Conservation (phyloP, 2,329 filamentous ascomycete genomes). For the Thermothelomyces thermophilus region DNA sequence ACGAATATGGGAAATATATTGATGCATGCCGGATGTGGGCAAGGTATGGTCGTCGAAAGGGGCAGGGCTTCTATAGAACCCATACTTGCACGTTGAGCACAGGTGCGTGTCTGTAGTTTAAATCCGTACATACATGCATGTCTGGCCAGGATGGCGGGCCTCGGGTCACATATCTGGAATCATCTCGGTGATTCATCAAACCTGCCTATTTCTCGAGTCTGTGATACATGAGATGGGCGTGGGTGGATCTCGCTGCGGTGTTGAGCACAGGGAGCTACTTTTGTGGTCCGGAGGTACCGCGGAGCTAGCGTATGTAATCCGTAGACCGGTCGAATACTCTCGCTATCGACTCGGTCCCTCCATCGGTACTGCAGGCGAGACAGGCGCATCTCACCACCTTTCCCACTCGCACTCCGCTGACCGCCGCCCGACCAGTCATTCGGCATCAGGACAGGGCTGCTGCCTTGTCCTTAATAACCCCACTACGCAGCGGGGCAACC, state of each 20-base stretch:
- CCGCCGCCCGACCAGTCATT: neutral
- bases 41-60: no score
- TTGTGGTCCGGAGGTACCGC: neutral
- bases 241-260: neutral
- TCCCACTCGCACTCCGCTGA: neutral
- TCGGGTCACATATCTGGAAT: no score
- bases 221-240: neutral
- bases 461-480: conserved; percentile 3
- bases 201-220: neutral
- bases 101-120: no score
- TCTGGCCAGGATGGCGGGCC: no score
- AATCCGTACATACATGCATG: no score
- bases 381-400: neutral
- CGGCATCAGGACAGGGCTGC: conserved; percentile 2
- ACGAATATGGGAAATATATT: no score
- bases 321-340: neutral
- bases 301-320: neutral
- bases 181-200: no score
- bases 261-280: neutral
- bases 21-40: no score
- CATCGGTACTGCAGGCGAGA: neutral
- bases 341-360: neutral
- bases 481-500: conserved; percentile 1
- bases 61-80: no score
- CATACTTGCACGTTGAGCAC: no score